Evolutionary conservation across 805 yeast species (phyloP).

Genomic region (Hyphopichia homilentoma): DNA sequence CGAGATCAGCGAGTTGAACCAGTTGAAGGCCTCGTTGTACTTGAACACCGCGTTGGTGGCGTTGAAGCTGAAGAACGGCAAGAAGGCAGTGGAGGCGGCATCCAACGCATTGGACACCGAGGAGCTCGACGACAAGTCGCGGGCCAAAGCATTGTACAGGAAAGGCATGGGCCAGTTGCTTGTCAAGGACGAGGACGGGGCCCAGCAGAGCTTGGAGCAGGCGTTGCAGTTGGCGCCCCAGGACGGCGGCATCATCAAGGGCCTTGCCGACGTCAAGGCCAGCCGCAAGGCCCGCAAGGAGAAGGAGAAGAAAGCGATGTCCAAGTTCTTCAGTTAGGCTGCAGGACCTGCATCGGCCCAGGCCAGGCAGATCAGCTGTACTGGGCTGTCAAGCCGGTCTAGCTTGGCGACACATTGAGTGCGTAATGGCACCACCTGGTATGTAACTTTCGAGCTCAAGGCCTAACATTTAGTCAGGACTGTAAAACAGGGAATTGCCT

Average conservation of each 20-base stretch:
- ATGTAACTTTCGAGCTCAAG: too few species aligned
- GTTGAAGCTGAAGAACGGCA: constrained; percentile 55
- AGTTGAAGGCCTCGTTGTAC: constrained; percentile 58
- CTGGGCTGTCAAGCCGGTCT: too few species aligned
- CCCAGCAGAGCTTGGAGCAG: constrained; percentile 58
- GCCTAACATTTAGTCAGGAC: too few species aligned
- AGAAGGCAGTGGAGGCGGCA: constrained; percentile 55
- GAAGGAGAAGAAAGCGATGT: constrained; percentile 69
- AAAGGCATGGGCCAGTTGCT: constrained; percentile 71
- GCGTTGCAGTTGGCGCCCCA: constrained; percentile 64
- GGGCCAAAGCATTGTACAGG: constrained; percentile 84
- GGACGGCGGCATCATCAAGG: constrained; percentile 69
- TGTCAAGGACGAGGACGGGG: constrained; percentile 65
- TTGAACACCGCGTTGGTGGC: constrained; percentile 75
- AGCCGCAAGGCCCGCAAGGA: constrained; percentile 51
- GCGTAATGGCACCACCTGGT: too few species aligned
- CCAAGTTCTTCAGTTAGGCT: constrained; percentile 54
- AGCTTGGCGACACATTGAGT: too few species aligned
- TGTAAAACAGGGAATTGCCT: too few species aligned
- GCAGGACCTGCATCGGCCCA: too few species aligned
- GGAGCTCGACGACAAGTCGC: constrained; percentile 57
- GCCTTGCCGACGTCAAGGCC: constrained; percentile 56
- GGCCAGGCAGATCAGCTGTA: too few species aligned
- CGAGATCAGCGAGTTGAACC: constrained; percentile 45
- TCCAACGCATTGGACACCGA: constrained; percentile 64